phyloP scores from a whole-genome alignment of 2,329 filamentous ascomycete genomes.

The Monilinia vaccinii-corymbosi region DNA sequence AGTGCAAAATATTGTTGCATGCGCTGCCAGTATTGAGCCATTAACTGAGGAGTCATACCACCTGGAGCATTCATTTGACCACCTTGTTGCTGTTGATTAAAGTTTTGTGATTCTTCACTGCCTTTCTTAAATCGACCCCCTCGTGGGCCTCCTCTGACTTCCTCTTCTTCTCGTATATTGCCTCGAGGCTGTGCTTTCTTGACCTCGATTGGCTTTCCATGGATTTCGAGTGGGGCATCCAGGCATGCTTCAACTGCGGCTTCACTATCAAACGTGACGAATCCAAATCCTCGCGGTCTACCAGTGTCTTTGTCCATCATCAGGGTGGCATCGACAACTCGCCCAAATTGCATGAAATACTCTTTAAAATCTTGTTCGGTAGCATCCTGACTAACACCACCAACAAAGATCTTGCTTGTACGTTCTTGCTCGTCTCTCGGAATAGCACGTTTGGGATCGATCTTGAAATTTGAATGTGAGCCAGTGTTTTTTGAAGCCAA shows the following conservation, averaged over 20 bases:
- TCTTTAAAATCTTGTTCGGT: constrained; percentile 93
- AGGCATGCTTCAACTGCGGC: constrained; percentile 89
- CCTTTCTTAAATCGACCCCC: constrained; percentile 48
- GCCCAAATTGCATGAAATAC: constrained; percentile 93
- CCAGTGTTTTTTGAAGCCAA: constrained; percentile 19
- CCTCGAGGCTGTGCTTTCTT: constrained; percentile 95
- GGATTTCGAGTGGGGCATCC: constrained; percentile 75
- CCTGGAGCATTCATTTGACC: constrained; percentile 33
- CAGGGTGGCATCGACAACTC: constrained; percentile 91
- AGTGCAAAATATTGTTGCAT: constrained; percentile 97
- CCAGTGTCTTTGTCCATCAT: constrained; percentile 99
- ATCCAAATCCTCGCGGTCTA: constrained; percentile 91
- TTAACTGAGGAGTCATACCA: constrained; percentile 89
- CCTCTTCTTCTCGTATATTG: constrained; percentile 86
- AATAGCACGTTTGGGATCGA: constrained; percentile 95
- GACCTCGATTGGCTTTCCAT: constrained; percentile 93
- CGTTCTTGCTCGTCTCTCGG: constrained; percentile 96
- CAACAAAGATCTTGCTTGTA: constrained; percentile 97
- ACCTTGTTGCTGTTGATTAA: constrained; percentile 28
- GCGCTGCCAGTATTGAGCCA: constrained; percentile 96
- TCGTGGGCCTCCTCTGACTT: constrained; percentile 49
- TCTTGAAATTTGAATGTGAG: constrained; percentile 38
- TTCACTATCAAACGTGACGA: constrained; percentile 96
- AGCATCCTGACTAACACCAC: constrained; percentile 93
- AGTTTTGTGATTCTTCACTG: constrained; percentile 36